These are phyloP conservation scores for Aspergillus vadensis DNA, from an alignment of 2,329 filamentous ascomycete species.

Conservation along the genomic window DNA sequence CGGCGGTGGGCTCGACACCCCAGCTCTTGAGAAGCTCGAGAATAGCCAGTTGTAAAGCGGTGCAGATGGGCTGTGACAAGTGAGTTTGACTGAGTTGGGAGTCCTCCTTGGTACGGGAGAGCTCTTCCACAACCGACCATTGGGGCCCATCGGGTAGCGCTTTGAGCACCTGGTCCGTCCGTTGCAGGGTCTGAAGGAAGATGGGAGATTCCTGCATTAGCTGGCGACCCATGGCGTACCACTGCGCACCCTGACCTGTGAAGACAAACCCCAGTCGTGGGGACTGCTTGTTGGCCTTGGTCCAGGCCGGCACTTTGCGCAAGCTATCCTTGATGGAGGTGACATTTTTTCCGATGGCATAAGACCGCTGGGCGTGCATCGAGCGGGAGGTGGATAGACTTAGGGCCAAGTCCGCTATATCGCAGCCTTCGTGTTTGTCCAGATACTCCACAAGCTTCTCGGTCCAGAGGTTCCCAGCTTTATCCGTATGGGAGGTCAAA, in stretches of 20 bases:
- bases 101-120: not conserved
- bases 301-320: not conserved
- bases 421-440: not conserved
- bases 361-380: not conserved
- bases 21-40: conserved; percentile 48
- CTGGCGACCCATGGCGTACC: conserved; percentile 29
- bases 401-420: not conserved
- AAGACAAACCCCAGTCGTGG: conserved; percentile 27
- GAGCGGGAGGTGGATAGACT: not conserved
- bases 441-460: not conserved
- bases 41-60: conserved; percentile 53
- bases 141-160: not conserved
- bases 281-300: conserved; percentile 1
- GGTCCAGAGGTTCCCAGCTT: not conserved
- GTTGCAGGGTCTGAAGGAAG: conserved; percentile 6
- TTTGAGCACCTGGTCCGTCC: conserved; percentile 12
- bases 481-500: not conserved
- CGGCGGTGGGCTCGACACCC: conserved; percentile 43
- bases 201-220: conserved; percentile 19
- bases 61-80: conserved; percentile 27
- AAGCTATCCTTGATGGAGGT: not conserved
- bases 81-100: not conserved
- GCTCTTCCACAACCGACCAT: conserved; percentile 11
- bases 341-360: not conserved
- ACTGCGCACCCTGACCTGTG: conserved; percentile 38